A percentile compares a stretch with the other conserved stretches of the same genome.
Evolutionary conservation across 2,329 filamentous ascomycete species (phyloP).

Genomic region (Lomentospora prolificans): DNA sequence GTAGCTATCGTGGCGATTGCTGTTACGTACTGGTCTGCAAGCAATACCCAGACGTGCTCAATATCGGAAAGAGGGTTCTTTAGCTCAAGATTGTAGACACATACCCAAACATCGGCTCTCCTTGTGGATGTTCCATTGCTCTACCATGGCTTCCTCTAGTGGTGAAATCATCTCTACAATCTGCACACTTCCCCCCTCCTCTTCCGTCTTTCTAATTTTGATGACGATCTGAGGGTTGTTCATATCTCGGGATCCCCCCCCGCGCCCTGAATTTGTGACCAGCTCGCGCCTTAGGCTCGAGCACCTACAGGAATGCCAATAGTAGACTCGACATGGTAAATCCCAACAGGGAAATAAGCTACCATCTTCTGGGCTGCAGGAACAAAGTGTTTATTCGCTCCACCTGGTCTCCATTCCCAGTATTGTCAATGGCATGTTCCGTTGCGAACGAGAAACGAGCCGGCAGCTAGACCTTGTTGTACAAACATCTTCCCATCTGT

Average conservation of each 20-base stretch:
- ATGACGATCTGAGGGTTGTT: slow-evolving; percentile 26
- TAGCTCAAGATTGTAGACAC: neutral
- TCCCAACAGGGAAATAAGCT: slow-evolving; percentile 18
- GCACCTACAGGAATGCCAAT: slow-evolving; percentile 47
- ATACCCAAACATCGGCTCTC: neutral
- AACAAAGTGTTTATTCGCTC: too few relatives aligned
- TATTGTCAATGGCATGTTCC: too few relatives aligned
- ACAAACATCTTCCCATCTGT: too few relatives aligned
- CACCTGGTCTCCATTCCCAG: too few relatives aligned
- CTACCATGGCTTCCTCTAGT: neutral
- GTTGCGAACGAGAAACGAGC: too few relatives aligned
- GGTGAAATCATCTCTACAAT: neutral
- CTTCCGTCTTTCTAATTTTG: neutral
- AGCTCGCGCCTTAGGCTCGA: slow-evolving; percentile 59
- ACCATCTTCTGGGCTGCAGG: too few relatives aligned
- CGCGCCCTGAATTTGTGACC: slow-evolving; percentile 55
- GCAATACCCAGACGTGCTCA: slow-evolving; percentile 55
- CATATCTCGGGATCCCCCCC: slow-evolving; percentile 41
- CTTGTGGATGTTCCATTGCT: neutral
- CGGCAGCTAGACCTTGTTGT: too few relatives aligned
- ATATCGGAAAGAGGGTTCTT: slow-evolving; percentile 33
- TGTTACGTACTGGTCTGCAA: slow-evolving; percentile 46
- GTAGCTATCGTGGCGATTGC: slow-evolving; percentile 2
- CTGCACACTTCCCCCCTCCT: neutral
- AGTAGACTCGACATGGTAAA: slow-evolving; percentile 16